A percentile compares a stretch with the other conserved stretches of the same genome.
Conservation (phyloP, 1,139 yeast species). For the Lodderomyces theae region DNA sequence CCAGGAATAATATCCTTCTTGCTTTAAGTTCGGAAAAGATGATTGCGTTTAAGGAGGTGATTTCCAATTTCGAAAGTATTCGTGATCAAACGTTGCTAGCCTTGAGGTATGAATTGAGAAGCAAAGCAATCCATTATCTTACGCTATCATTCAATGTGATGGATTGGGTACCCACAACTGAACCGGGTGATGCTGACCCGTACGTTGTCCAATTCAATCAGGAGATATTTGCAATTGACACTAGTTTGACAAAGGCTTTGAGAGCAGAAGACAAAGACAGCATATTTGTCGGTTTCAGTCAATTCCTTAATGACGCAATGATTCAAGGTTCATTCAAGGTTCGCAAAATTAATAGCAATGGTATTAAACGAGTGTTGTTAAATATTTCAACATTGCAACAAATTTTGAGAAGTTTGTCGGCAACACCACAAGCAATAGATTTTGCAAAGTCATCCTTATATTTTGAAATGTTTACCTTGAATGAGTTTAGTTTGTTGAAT, state of each 20-base stretch:
- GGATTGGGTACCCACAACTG: conserved; percentile 46
- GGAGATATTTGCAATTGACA: conserved; percentile 53
- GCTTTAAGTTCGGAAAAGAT: conserved; percentile 39
- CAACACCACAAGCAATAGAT: conserved; percentile 56
- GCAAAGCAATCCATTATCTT: conserved; percentile 59
- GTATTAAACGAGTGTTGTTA: conserved; percentile 63
- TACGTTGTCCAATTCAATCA: conserved; percentile 59
- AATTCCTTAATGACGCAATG: conserved; percentile 54
- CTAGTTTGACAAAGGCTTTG: conserved; percentile 31
- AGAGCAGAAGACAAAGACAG: conserved; percentile 28
- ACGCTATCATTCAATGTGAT: conserved; percentile 43
- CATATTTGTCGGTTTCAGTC: conserved; percentile 53
- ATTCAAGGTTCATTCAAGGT: conserved; percentile 61
- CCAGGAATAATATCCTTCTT: conserved; percentile 28
- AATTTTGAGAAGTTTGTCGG: conserved; percentile 61
- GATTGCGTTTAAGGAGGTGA: conserved; percentile 46
- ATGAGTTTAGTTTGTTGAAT: conserved; percentile 35
- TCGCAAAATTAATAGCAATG: conserved; percentile 56
- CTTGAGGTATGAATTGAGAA: conserved; percentile 64
- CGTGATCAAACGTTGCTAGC: conserved; percentile 51
- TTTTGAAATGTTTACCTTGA: conserved; percentile 52
- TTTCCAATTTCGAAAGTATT: conserved; percentile 45
- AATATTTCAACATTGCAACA: conserved; percentile 77
- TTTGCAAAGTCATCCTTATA: conserved; percentile 57
- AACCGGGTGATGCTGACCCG: conserved; percentile 65